phyloP scores from a whole-genome alignment of 106 monocot genomes.

The Platanthera zijinensis region DNA sequence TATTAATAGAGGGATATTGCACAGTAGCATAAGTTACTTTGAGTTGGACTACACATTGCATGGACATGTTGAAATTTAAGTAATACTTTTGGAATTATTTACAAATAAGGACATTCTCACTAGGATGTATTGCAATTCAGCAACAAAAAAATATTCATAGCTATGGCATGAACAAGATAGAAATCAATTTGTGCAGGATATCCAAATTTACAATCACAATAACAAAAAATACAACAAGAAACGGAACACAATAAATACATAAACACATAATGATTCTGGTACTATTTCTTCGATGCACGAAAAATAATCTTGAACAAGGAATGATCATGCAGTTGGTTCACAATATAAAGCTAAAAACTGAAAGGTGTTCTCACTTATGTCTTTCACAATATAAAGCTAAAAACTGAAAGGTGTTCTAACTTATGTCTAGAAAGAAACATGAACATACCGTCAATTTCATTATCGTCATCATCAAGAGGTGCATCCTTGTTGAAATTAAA shows the following conservation, averaged over 20 bases:
- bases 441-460: conserved; percentile 61
- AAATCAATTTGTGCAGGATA: not conserved
- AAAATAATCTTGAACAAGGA: not conserved
- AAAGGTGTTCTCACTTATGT: not conserved
- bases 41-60: not conserved
- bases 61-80: not conserved
- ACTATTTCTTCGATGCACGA: not conserved
- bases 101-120: not conserved
- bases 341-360: not conserved
- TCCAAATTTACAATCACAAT: not conserved
- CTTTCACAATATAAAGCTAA: not conserved
- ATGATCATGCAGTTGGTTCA: not conserved
- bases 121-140: not conserved
- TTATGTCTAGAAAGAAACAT: not conserved
- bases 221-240: not conserved
- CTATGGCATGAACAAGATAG: not conserved
- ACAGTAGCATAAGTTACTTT: not conserved
- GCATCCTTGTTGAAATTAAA: conserved; percentile 98
- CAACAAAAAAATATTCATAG: not conserved
- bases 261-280: not conserved
- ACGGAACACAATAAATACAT: not conserved
- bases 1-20: not conserved
- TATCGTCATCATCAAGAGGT: conserved; percentile 84
- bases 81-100: not conserved
- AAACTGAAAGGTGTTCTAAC: not conserved